These are phyloP conservation scores for Xylaria polymorpha DNA, from an alignment of 2,329 filamentous ascomycete genomes.

Conservation along the genomic window DNA sequence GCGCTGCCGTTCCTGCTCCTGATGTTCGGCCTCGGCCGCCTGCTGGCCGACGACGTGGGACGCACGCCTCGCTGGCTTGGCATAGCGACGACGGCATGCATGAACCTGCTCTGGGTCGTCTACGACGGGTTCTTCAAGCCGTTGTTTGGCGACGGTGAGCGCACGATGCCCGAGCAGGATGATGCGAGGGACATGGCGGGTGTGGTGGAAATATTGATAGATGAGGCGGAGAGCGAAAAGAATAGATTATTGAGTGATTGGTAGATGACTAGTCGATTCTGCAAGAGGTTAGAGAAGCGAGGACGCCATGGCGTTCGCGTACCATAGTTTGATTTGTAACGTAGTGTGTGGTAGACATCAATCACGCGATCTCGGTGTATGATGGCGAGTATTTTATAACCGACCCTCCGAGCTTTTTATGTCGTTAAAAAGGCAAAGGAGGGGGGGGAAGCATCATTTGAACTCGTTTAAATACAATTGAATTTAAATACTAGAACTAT, in stretches of 20 bases:
- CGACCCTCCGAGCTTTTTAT: constrained; percentile 5
- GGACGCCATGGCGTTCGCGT: constrained; percentile 19
- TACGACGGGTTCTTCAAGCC: constrained; percentile 74
- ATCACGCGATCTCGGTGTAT: constrained; percentile 36
- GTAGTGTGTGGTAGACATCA: constrained; percentile 26
- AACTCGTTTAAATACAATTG: not conserved
- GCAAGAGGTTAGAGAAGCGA: not conserved
- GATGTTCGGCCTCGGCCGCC: constrained; percentile 53
- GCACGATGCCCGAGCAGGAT: constrained; percentile 55
- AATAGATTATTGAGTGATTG: constrained; percentile 45
- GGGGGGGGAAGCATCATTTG: not conserved
- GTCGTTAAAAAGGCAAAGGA: not conserved
- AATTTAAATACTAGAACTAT: constrained; percentile 2
- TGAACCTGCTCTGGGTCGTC: constrained; percentile 65
- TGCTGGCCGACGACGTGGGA: constrained; percentile 71
- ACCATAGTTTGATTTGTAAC: constrained; percentile 29
- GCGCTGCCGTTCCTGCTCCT: constrained; percentile 70
- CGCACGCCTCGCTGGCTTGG: constrained; percentile 75
- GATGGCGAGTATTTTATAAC: constrained; percentile 29
- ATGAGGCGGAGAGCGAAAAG: constrained; percentile 40
- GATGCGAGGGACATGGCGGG: constrained; percentile 10
- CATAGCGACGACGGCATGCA: constrained; percentile 58
- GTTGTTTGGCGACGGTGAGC: constrained; percentile 89
- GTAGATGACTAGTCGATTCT: constrained; percentile 36
- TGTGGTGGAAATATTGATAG: not conserved